Evolutionary conservation across 1,139 yeast genomes (phyloP), one percentile per base, ranked within the genome.

Genomic region (Kazachstania sp.): DNA sequence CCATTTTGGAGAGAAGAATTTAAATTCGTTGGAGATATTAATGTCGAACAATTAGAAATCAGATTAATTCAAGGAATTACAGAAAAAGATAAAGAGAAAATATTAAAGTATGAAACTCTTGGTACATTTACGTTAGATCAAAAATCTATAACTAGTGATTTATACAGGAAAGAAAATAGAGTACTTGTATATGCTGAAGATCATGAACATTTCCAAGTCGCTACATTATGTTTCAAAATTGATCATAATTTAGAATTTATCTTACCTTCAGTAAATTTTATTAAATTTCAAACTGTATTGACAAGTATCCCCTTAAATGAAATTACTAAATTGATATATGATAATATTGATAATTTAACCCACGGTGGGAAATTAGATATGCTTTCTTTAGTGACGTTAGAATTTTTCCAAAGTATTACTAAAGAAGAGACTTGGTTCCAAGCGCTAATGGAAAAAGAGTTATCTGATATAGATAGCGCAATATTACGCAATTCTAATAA

Each of bases 1-100:
- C 85, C 86, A 3, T 84, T 84, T 60, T 84, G 90, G 86, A 80
- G 84, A 59, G 90, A 84, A 57, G 75, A 72, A 41, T 79, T 81
- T 56, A 66, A 73, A 2, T 66, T 85, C 11, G 78, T 79, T 47
- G 68, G 81, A 29, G 71, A 86, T 0, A 70, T 81, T 15, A 71
- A 74, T 44, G 74, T 83, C 0, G 77, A 75, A 50, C 71, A 72
- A 60, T 67, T 81, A 44, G 75, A 73, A 47, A 72, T 83, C 12
- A 61, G 75, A 32, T 20, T 38, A 13, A 20, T 38, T 8, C 41
- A 38, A 15, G 41, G 26, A 26, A 38, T 38, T 11, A 16, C 29
- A 13, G 36, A 32, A 32, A 6, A n/a, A 18, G 11, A 32, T 11
- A 32, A 15, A 15, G 16, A 15, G 4, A 32, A 32, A 32, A 12